These are phyloP conservation scores for Stachybotrys chlorohalonatus DNA, from an alignment of 2,329 filamentous ascomycete genomes.

Conservation along the genomic window DNA sequence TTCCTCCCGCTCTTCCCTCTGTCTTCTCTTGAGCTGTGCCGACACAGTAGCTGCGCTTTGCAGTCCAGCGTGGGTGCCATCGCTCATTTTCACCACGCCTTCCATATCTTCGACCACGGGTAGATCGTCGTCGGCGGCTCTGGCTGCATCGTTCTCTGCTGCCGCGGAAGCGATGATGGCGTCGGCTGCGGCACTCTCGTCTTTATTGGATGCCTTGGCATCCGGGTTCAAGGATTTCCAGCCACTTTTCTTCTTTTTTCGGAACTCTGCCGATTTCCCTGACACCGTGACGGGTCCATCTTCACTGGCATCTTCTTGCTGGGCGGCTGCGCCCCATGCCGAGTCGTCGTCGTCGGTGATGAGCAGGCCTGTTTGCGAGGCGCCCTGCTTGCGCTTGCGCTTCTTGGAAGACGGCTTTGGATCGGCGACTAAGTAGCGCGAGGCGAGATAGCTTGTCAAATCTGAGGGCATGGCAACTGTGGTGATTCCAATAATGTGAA, in stretches of 20 bases:
- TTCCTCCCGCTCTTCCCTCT: conserved; percentile 51
- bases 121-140: conserved; percentile 37
- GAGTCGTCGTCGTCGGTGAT: conserved; percentile 57
- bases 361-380: conserved; percentile 42
- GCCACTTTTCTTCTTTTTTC: conserved; percentile 65
- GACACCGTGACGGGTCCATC: conserved; percentile 40
- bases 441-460: conserved; percentile 78
- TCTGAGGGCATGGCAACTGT: conserved; percentile 39
- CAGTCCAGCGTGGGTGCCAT: conserved; percentile 78
- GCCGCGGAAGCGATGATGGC: conserved; percentile 67
- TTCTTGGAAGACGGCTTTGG: conserved; percentile 48
- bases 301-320: conserved; percentile 44
- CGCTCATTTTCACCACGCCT: conserved; percentile 63
- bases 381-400: conserved; percentile 49
- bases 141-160: conserved; percentile 50
- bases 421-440: conserved; percentile 70
- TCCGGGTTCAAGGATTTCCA: conserved; percentile 64
- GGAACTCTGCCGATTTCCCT: conserved; percentile 52
- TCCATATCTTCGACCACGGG: conserved; percentile 35
- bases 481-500: not conserved
- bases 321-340: conserved; percentile 34
- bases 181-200: conserved; percentile 54
- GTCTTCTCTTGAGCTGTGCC: conserved; percentile 56
- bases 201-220: conserved; percentile 16
- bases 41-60: conserved; percentile 76